Evolutionary conservation across 257 asterid genomes (phyloP), one percentile per base, ranked within the genome.

Genomic region (Schizonepeta tenuifolia): DNA sequence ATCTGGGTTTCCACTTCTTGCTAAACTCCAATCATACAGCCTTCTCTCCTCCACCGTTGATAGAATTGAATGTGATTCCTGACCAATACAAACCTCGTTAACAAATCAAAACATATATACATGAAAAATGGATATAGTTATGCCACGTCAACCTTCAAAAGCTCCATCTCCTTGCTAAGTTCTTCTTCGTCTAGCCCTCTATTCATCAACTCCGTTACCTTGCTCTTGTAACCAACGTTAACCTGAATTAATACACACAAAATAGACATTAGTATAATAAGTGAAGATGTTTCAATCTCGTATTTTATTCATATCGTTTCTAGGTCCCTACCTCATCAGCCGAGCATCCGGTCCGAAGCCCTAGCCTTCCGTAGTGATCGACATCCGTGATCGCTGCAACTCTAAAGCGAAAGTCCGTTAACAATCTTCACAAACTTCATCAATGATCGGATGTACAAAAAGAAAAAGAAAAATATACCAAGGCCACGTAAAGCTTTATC

Each of bases 11-110:
- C 73, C 89, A 24, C 40, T 82, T 69, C 98, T 89, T 3, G 80
- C 90, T 78, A 90, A 72, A 74, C 97, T 88, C 97, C 96, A 93
- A 83, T 93, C 97, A 44, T 93, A 90, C 47, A 90, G 66, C 64
- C 96, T 82, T 69, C 93, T 80, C 67, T 90, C 98, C 58, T 87
- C 92, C 8, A 71, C 84, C 13, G 88, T 14, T 13, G 96, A 88
- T 73, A 90, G 71, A 2, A 93, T 81, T 40, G 80, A 66, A 78
- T 87, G 71, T 6, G 98, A 88, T 77, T 87, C 93, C 97, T 91
- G 62, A 14, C 2, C 26, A 28, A 35, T 43, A 31, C 17, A 38
- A n/a, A 67, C 21, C 1, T 12, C 3, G 2, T 11, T 35, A 35
- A 5, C 0, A 4, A 0, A 21, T 0, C 12, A 31, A 2, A 21